These are phyloP conservation scores for Termitomyces sp. DNA, from an alignment of 768 basidiomycete genomes.

Conservation along the genomic window DNA sequence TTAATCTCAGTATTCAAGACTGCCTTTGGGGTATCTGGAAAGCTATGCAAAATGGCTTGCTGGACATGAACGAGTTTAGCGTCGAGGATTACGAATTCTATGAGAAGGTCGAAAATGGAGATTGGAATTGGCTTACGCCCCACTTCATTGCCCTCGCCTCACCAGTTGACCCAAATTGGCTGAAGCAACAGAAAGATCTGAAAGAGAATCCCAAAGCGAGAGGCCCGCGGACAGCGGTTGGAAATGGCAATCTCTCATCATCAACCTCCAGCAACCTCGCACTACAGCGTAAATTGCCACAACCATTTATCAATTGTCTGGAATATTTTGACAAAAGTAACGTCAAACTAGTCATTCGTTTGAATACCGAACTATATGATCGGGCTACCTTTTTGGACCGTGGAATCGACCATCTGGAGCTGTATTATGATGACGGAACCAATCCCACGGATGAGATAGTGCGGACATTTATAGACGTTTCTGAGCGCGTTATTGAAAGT, in stretches of 20 bases:
- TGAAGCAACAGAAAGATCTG: constrained; percentile 69
- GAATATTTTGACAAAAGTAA: constrained; percentile 87
- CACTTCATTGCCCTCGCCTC: constrained; percentile 94
- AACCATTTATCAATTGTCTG: constrained; percentile 84
- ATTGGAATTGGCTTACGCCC: constrained; percentile 94
- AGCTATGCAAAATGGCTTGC: constrained; percentile 85
- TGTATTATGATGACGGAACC: constrained; percentile 98
- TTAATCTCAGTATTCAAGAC: constrained; percentile 90
- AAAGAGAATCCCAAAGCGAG: constrained; percentile 34
- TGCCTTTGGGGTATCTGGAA: constrained; percentile 87
- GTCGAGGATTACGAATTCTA: constrained; percentile 91
- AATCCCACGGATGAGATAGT: constrained; percentile 97
- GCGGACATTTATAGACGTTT: constrained; percentile 81
- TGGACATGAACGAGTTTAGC: constrained; percentile 92
- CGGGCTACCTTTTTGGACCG: constrained; percentile 71
- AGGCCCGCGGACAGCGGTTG: constrained; percentile 14
- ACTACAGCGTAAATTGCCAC: constrained; percentile 70
- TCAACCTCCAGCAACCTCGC: constrained; percentile 42
- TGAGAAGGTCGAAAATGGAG: constrained; percentile 93
- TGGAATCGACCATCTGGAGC: constrained; percentile 84
- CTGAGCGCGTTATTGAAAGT: constrained; percentile 68
- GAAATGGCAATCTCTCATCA: constrained; percentile 15
- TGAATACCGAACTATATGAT: constrained; percentile 93
- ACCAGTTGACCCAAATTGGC: constrained; percentile 75
- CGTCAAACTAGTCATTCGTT: constrained; percentile 86